These are phyloP conservation scores for Fulvia fulva DNA, from an alignment of 2,329 filamentous ascomycete species.

Conservation along the genomic window DNA sequence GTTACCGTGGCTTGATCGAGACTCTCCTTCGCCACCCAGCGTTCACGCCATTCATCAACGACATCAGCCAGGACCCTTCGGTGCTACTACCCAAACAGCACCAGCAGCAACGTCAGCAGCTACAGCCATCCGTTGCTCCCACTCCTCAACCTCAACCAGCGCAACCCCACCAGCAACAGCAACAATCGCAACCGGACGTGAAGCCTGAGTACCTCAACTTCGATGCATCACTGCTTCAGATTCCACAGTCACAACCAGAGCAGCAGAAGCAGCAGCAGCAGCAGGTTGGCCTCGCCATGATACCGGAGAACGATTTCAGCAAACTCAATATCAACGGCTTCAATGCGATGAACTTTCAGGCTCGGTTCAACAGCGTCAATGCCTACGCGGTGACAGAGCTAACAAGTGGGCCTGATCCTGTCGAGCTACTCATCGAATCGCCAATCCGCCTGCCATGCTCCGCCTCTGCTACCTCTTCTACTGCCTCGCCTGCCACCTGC, in stretches of 20 bases:
- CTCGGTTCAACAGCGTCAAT: slow-evolving; percentile 29
- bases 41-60: slow-evolving; percentile 46
- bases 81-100: slow-evolving; percentile 31
- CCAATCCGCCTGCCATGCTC: slow-evolving; percentile 14
- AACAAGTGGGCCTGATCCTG: slow-evolving; percentile 24
- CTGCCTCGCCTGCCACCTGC: slow-evolving; percentile 5
- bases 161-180: slow-evolving; percentile 29
- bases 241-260: slow-evolving; percentile 27
- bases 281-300: slow-evolving; percentile 71
- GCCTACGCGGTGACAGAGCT: slow-evolving; percentile 32
- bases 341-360: slow-evolving; percentile 44
- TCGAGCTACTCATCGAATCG: slow-evolving; percentile 25
- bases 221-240: slow-evolving; percentile 36
- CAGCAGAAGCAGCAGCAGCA: slow-evolving; percentile 39
- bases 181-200: slow-evolving; percentile 27
- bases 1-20: slow-evolving; percentile 65
- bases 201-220: slow-evolving; percentile 37
- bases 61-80: slow-evolving; percentile 39
- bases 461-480: slow-evolving; percentile 14
- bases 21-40: slow-evolving; percentile 57
- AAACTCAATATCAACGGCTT: slow-evolving; percentile 60
- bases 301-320: slow-evolving; percentile 77
- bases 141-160: slow-evolving; percentile 18
- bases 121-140: slow-evolving; percentile 15
- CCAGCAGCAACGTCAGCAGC: slow-evolving; percentile 24